Conservation (phyloP, 305 asterid genomes). For the Euphrasia arctica region DNA sequence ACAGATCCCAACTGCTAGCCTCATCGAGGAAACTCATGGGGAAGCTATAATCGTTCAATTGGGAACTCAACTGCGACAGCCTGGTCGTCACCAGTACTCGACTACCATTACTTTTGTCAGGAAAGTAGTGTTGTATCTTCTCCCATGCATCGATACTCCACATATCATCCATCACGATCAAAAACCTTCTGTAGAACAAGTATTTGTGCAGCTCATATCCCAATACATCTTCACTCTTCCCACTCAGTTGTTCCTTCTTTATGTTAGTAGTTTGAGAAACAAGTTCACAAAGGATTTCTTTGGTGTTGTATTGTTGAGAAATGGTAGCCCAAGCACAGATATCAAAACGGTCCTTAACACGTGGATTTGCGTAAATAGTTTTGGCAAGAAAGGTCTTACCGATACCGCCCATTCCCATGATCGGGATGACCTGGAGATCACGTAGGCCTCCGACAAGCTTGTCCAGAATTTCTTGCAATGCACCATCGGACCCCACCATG, state of each 20-base stretch:
- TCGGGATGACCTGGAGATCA: neutral
- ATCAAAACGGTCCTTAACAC: neutral
- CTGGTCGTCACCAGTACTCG: neutral
- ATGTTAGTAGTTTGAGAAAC: neutral
- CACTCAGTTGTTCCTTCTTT: neutral
- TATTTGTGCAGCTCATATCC: neutral
- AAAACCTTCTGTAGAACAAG: neutral
- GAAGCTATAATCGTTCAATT: neutral
- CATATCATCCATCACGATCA: slow-evolving; percentile 1
- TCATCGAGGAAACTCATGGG: neutral
- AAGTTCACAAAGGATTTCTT: neutral
- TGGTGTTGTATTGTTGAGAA: neutral
- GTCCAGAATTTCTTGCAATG: neutral
- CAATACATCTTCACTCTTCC: neutral
- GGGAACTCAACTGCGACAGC: neutral
- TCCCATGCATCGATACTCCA: slow-evolving; percentile 3
- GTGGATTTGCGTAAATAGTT: neutral
- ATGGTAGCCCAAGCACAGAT: neutral
- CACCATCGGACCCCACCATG: neutral
- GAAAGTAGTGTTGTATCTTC: neutral
- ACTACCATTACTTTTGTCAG: neutral
- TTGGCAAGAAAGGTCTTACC: neutral
- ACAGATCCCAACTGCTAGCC: slow-evolving; percentile 1
- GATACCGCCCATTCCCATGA: slow-evolving; percentile 2
- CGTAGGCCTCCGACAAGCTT: neutral